These are phyloP conservation scores for Tritrichomonas foetus DNA, from an alignment of 208 protist species.

Conservation along the genomic window DNA sequence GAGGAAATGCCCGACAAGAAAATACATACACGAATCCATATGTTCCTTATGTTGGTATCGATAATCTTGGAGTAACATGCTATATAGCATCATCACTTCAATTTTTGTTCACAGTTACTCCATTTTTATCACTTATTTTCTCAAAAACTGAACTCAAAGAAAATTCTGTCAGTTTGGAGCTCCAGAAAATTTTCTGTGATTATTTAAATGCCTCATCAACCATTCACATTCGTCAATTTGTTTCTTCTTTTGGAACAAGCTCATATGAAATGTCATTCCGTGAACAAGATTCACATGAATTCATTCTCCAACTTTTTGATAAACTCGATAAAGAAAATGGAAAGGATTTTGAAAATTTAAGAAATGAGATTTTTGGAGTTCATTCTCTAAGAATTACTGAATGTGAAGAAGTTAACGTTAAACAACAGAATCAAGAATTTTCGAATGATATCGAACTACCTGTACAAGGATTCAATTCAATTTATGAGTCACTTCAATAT, in stretches of 20 bases:
- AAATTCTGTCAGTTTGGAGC: background rate
- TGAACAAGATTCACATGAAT: background rate
- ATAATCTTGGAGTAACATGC: background rate
- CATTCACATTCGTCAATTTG: background rate
- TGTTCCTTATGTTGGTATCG: background rate
- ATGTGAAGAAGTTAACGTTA: background rate
- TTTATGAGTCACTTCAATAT: background rate
- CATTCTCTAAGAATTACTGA: background rate
- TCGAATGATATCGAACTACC: background rate
- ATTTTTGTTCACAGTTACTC: background rate
- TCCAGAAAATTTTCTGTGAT: background rate
- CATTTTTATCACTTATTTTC: background rate
- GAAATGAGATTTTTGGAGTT: slow-evolving; percentile 11
- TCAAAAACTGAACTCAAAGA: background rate
- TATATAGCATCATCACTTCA: background rate
- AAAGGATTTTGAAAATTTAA: background rate
- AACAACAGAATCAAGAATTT: background rate
- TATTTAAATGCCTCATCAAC: background rate
- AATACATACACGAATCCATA: too few species aligned
- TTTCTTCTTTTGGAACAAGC: background rate
- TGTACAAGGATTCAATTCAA: background rate
- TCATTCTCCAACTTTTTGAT: background rate
- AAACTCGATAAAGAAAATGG: background rate
- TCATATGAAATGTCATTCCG: background rate
- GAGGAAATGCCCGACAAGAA: background rate